A percentile compares a stretch with the other conserved stretches of the same genome.
These are phyloP conservation scores for Didymella sp. DNA, from an alignment of 2,329 filamentous ascomycete genomes.

Conservation along the genomic window DNA sequence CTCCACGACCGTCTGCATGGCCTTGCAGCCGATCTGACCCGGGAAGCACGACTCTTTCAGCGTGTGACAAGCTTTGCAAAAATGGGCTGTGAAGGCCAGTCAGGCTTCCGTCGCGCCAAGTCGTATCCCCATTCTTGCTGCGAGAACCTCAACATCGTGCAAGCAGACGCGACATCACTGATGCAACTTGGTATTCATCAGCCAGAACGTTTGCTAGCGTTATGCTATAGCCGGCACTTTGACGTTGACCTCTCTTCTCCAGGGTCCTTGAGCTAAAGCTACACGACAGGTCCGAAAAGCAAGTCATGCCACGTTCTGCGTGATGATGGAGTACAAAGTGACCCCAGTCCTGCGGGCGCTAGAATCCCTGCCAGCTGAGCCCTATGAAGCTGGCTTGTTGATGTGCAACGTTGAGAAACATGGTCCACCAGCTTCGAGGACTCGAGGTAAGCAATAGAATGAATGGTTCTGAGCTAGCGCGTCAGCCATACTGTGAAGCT, in stretches of 20 bases:
- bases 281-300: slow-evolving; percentile 13
- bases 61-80: slow-evolving; percentile 10
- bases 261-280: slow-evolving; percentile 11
- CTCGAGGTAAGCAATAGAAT: slow-evolving; percentile 13
- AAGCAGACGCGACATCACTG: neutral
- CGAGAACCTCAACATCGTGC: neutral
- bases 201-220: neutral
- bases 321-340: slow-evolving; percentile 1
- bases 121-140: neutral
- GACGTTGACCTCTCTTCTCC: slow-evolving; percentile 5
- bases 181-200: no score
- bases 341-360: neutral
- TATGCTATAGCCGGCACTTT: neutral
- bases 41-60: slow-evolving; percentile 9
- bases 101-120: neutral
- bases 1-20: slow-evolving; percentile 13
- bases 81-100: slow-evolving; percentile 2
- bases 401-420: slow-evolving; percentile 2
- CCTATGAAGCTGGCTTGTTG: neutral
- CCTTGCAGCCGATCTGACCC: slow-evolving; percentile 15
- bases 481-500: slow-evolving; percentile 16
- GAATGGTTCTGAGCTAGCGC: slow-evolving; percentile 6
- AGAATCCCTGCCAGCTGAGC: slow-evolving; percentile 23
- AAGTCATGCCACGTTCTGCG: slow-evolving; percentile 22
- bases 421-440: slow-evolving; percentile 9